Base-by-base conservation (phyloP, 176 grass and related monocot species). In the Raddia distichophylla region DNA sequence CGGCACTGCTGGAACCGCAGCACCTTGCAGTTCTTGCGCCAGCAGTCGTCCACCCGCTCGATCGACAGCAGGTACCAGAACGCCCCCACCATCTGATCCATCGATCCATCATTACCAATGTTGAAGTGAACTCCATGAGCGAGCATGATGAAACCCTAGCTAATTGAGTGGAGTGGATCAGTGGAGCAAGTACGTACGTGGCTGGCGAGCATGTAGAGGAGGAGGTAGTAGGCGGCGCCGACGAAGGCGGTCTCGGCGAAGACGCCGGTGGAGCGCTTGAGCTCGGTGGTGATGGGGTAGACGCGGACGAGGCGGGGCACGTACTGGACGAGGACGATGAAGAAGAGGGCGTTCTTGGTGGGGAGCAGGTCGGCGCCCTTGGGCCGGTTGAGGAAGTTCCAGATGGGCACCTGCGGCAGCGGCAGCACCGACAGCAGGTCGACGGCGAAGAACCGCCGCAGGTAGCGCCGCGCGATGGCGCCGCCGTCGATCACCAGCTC, bases 31-130 rank as follows among this genome's bases (percentile, higher is more conserved):
- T 87, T 86, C 16, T 48, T 53, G 0, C 75, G 46, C 95, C 95
- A 98, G 84, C 95, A 98, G 57, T 90, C 90, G 75, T 91, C 82
- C 9, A 87, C 70, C 11, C 95, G 77, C 60, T 94, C 86, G 1
- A 98, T 83, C 5, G 95, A 73, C 13, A 98, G 80, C 0, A 94
- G 86, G 92, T 94, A 98, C 95, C 95, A 98, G 79, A 98, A 85
- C 0, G 92, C 92, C 3, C 92, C 92, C 33, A 94, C 90, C 85
- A 94, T 92, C 88, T 27, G 27, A 27, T 27, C 27, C 27, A 27
- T 27, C n/a, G n/a, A n/a, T n/a, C 27, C 27, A 27, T 27, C 27
- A 27, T 27, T 27, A 27, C 27, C 27, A 27, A 27, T 27, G 27
- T 27, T 27, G 27, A 27, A 27, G 27, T 27, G 27, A 27, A 27